Evolutionary conservation across 1,284 basidiomycete species (phyloP).

Genomic region (Schizophyllum commune): DNA sequence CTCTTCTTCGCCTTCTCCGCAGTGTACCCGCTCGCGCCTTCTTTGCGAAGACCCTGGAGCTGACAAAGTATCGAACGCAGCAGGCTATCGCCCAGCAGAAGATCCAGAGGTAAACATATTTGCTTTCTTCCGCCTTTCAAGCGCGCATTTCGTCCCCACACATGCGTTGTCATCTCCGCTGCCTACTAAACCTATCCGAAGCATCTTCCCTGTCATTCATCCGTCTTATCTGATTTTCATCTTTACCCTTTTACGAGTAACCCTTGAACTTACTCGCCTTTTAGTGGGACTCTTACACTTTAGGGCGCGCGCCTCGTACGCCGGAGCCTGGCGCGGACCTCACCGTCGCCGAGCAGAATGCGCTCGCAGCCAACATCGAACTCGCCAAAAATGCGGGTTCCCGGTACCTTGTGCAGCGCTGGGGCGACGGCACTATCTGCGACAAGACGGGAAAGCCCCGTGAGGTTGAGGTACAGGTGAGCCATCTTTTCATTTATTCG

Average conservation of each 20-base stretch:
- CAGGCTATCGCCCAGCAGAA: slow-evolving; percentile 69
- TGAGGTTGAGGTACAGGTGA: slow-evolving; percentile 87
- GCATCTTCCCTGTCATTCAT: neutral
- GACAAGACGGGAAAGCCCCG: slow-evolving; percentile 83
- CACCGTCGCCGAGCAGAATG: slow-evolving; percentile 57
- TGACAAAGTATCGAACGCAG: slow-evolving; percentile 25
- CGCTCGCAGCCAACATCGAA: slow-evolving; percentile 58
- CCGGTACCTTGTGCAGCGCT: slow-evolving; percentile 87
- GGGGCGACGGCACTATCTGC: slow-evolving; percentile 86
- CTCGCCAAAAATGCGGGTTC: slow-evolving; percentile 70
- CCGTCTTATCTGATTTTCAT: neutral
- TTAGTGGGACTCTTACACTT: slow-evolving; percentile 76
- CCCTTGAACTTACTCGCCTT: slow-evolving; percentile 1
- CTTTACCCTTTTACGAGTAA: slow-evolving; percentile 13
- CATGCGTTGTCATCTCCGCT: slow-evolving; percentile 4
- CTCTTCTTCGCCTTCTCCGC: neutral
- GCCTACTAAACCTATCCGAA: neutral
- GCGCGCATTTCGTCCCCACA: slow-evolving; percentile 14
- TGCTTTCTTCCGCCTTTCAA: slow-evolving; percentile 9
- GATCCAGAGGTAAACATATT: slow-evolving; percentile 56
- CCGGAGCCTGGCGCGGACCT: slow-evolving; percentile 58
- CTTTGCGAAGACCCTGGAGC: slow-evolving; percentile 1
- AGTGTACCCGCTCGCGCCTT: slow-evolving; percentile 6
- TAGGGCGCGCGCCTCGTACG: slow-evolving; percentile 61
- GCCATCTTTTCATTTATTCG: slow-evolving; percentile 18